A percentile compares a stretch with the other conserved stretches of the same genome.
These are phyloP conservation scores for Osmanthus fragrans DNA, from an alignment of 257 asterid species.

Conservation along the genomic window DNA sequence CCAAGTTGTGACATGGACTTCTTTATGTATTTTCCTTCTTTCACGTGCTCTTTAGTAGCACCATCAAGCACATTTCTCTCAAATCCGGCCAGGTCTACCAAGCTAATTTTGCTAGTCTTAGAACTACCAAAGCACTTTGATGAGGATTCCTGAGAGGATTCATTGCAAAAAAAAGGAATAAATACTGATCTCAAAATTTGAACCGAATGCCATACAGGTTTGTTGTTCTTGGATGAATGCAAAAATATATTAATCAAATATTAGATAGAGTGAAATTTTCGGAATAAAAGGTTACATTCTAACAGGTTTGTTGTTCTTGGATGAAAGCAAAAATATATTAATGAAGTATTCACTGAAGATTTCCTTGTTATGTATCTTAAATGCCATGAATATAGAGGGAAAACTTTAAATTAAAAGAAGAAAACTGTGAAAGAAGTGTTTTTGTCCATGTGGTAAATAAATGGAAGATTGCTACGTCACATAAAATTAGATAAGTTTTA, in stretches of 20 bases:
- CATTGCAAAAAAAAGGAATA: background rate
- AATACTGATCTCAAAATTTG: background rate
- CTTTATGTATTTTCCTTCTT: constrained; percentile 83
- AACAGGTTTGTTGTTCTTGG: background rate
- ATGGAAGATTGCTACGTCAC: background rate
- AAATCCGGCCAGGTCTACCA: constrained; percentile 91
- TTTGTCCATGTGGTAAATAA: background rate
- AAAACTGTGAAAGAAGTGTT: background rate
- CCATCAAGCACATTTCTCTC: constrained; percentile 69
- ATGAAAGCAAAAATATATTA: background rate
- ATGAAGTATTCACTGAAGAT: background rate
- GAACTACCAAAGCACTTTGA: constrained; percentile 93
- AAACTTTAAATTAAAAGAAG: background rate
- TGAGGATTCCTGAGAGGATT: constrained; percentile 67
- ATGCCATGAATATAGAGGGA: background rate
- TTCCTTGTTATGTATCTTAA: background rate
- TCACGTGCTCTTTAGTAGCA: constrained; percentile 63
- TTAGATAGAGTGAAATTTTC: background rate
- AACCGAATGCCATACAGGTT: background rate
- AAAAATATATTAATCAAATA: too few relatives aligned
- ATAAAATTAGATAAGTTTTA: background rate
- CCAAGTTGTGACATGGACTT: constrained; percentile 91
- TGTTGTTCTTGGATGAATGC: too few relatives aligned
- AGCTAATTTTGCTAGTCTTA: constrained; percentile 82
- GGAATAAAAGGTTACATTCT: background rate